phyloP scores from a whole-genome alignment of 164 flowering plant species.

The Euptelea pleiosperma region DNA sequence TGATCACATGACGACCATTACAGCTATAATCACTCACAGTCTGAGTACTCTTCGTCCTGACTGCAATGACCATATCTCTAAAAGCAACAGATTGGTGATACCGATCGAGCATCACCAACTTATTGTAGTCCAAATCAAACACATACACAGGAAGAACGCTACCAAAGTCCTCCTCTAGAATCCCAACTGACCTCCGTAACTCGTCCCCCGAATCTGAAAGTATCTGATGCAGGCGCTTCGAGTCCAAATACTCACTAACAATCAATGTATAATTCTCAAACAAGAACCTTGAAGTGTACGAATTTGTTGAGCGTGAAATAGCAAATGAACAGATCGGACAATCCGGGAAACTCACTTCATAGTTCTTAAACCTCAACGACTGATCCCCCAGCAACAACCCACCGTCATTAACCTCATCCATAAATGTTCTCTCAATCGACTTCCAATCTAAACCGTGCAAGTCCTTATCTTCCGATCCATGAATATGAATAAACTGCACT shows the following conservation, averaged over 20 bases:
- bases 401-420: constrained; percentile 61
- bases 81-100: constrained; percentile 91
- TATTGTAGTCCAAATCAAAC: constrained; percentile 75
- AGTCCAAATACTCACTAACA: constrained; percentile 94
- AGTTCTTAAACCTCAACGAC: constrained; percentile 59
- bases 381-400: constrained; percentile 73
- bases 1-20: constrained; percentile 88
- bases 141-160: constrained; percentile 88
- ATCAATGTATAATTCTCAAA: constrained; percentile 92
- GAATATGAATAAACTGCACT: constrained; percentile 76
- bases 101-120: constrained; percentile 73
- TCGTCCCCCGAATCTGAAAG: constrained; percentile 69
- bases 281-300: constrained; percentile 90
- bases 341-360: constrained; percentile 45
- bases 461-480: constrained; percentile 45
- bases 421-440: constrained; percentile 58
- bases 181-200: constrained; percentile 49
- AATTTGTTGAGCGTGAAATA: constrained; percentile 56
- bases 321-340: constrained; percentile 84
- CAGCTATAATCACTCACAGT: constrained; percentile 96
- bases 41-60: constrained; percentile 80
- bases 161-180: constrained; percentile 66
- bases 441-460: constrained; percentile 71
- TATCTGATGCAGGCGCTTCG: constrained; percentile 84
- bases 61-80: constrained; percentile 93